Conservation (phyloP, 345 rosid species). For the Camelina sativa region DNA sequence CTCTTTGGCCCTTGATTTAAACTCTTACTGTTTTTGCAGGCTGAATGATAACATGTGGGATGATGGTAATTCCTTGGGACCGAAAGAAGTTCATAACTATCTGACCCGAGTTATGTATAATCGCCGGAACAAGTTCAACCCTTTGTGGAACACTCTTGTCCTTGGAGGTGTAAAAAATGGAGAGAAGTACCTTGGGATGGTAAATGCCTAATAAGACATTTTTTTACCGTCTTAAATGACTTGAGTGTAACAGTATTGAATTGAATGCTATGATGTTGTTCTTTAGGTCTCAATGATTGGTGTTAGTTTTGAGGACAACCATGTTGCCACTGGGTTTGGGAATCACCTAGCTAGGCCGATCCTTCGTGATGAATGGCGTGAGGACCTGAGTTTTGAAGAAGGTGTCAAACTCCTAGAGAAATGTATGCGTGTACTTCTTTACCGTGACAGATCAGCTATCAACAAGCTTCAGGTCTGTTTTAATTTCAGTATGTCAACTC, state of each 20-base stretch:
- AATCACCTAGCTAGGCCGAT: constrained; percentile 95
- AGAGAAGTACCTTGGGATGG: constrained; percentile 89
- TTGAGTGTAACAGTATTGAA: constrained; percentile 22
- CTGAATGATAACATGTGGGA: constrained; percentile 96
- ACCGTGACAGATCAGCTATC: constrained; percentile 95
- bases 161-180: constrained; percentile 95
- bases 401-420: constrained; percentile 85
- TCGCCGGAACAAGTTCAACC: constrained; percentile 90
- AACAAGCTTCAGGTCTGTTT: constrained; percentile 88
- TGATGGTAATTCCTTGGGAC: constrained; percentile 96
- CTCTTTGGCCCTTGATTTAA: constrained; percentile 25
- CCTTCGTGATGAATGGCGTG: constrained; percentile 92
- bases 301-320: constrained; percentile 85
- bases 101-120: constrained; percentile 88
- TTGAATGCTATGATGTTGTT: constrained; percentile 13
- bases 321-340: constrained; percentile 96
- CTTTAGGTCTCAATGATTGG: constrained; percentile 92
- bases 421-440: constrained; percentile 92
- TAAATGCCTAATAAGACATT: constrained; percentile 34
- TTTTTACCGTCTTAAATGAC: not conserved
- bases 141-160: constrained; percentile 90
- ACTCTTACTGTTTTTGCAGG: constrained; percentile 47
- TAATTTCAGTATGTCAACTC: not conserved
- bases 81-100: constrained; percentile 93
- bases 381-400: constrained; percentile 81